Evolutionary conservation across 345 rosid species (phyloP).

Genomic region (Rhodamnia rubescens): DNA sequence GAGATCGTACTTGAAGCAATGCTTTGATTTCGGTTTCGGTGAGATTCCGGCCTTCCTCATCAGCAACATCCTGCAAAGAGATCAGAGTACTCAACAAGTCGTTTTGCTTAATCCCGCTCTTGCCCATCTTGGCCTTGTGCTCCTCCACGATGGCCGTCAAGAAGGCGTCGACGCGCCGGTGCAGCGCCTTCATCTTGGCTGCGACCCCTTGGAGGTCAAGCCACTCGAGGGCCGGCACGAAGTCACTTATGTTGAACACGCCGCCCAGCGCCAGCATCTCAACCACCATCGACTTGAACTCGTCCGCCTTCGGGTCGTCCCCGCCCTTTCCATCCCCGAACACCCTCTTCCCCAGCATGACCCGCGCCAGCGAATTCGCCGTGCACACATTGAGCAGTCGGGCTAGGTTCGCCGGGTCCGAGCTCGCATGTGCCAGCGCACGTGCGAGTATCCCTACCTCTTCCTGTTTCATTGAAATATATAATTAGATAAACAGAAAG

Average conservation of each 20-base stretch:
- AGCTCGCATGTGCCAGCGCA: constrained; percentile 22
- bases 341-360: constrained; percentile 61
- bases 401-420: constrained; percentile 31
- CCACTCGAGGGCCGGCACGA: constrained; percentile 63
- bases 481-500: not conserved
- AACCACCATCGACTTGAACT: constrained; percentile 79
- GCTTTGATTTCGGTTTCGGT: constrained; percentile 86
- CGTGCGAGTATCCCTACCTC: constrained; percentile 39
- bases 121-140: constrained; percentile 23
- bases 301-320: constrained; percentile 52
- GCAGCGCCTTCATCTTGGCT: constrained; percentile 77
- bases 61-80: constrained; percentile 32
- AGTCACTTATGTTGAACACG: constrained; percentile 74
- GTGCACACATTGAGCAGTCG: constrained; percentile 58
- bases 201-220: constrained; percentile 77
- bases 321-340: constrained; percentile 42
- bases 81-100: constrained; percentile 59
- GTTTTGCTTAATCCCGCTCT: constrained; percentile 3
- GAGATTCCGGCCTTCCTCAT: constrained; percentile 43
- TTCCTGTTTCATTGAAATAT: constrained; percentile 16
- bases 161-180: constrained; percentile 57
- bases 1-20: constrained; percentile 38
- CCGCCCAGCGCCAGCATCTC: constrained; percentile 78
- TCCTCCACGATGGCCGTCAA: constrained; percentile 48
- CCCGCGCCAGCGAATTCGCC: constrained; percentile 58